Base-by-base conservation (phyloP, 768 basidiomycete genomes). In the Boletus huronensis region DNA sequence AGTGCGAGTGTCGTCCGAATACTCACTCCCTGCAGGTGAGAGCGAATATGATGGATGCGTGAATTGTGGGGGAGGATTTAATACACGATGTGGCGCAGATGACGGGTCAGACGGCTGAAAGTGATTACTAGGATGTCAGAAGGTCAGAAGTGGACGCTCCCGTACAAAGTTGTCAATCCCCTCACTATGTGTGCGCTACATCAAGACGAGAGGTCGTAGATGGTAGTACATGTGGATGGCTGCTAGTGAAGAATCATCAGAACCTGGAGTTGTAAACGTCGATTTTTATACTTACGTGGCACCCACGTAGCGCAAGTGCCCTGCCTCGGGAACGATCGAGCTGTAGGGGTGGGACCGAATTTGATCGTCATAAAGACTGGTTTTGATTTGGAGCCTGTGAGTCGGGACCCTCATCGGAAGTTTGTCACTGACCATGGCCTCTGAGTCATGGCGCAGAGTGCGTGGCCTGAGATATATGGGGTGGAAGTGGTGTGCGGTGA, bases 151-250 rank as follows among this genome's bases (percentile, higher is more conserved):
- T 13, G 23, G 3, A 8, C 2, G 0, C 6, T 25, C 17, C n/a
- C 25, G 14, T 21, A 21, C 11, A 41, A 47, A 35, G 3, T 9
- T 19, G 35, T 36, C n/a, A 16, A 19, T 16, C 8, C 10, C 6
- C 64, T 64, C 31, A 66, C 65, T 42, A 32, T n/a, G 32, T 14
- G 11, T 55, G 35, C 14, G 26, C 19, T 23, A 36, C 42, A 48
- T 54, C 48, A 39, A 48, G 17, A 29, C 3, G 39, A 3, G 52
- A 32, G 11, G 39, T 39, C 26, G 14, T 41, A 36, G 34, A 34
- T 46, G 35, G 35, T 28, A 6, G 31, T 21, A 39, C 26, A 25
- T 44, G 48, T 17, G 54, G 16, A 47, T 50, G 41, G 34, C 62
- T 67, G 23, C 21, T 0, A 10, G 16, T 23, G 6, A 34, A 14